A percentile compares a stretch with the other conserved stretches of the same genome.
Conservation (phyloP, 176 grass and related monocot species). For the Carex scoparia region DNA sequence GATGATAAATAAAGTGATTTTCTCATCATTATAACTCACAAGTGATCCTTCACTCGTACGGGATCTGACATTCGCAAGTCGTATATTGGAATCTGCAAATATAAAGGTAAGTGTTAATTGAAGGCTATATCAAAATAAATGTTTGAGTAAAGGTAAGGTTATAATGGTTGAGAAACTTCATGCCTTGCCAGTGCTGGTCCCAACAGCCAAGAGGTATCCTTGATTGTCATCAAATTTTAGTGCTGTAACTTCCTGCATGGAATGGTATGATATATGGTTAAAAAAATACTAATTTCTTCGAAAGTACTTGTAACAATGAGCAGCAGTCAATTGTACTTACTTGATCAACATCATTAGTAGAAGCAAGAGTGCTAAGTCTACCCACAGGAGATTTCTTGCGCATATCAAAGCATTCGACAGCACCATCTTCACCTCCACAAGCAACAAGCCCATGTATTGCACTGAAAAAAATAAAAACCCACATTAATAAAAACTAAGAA, state of each 20-base stretch:
- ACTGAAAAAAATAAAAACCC: constrained; percentile 37
- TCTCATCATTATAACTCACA: constrained; percentile 50
- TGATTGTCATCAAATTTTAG: constrained; percentile 83
- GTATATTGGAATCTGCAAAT: constrained; percentile 78
- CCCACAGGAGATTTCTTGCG: constrained; percentile 77
- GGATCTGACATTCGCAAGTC: constrained; percentile 88
- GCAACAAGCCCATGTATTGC: constrained; percentile 76
- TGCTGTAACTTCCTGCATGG: constrained; percentile 81
- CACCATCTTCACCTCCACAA: constrained; percentile 90
- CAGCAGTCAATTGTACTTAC: constrained; percentile 29
- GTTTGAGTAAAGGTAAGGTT: background rate
- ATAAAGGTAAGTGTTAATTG: background rate
- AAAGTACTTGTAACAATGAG: constrained; percentile 14
- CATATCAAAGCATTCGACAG: constrained; percentile 95
- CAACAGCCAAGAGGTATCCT: constrained; percentile 79
- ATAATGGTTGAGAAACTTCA: constrained; percentile 1
- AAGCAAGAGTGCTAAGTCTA: constrained; percentile 59
- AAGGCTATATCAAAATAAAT: constrained; percentile 10
- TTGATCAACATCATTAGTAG: constrained; percentile 63
- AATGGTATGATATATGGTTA: constrained; percentile 22
- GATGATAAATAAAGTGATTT: background rate
- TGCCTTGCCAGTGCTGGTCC: constrained; percentile 84
- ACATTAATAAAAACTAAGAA: background rate
- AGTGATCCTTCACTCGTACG: constrained; percentile 88
- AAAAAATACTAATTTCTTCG: background rate